Conservation (phyloP, 371 early-diverging fungal species). For the Lichtheimia ramosa region DNA sequence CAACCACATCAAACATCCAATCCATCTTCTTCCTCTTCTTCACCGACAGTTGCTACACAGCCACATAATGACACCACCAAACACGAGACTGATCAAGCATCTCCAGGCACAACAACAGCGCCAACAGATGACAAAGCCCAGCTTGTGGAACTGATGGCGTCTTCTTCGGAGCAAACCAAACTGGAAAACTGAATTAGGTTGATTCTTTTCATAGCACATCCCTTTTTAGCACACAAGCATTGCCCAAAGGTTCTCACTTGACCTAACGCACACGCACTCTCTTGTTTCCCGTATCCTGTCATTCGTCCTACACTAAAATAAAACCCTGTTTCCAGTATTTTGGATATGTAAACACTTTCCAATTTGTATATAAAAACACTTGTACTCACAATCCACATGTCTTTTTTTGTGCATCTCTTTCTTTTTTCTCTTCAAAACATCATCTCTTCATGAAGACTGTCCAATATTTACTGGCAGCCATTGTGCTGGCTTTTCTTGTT, state of each 20-base stretch:
- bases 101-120: background rate
- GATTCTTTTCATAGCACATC: conserved; percentile 6
- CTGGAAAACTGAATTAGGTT: conserved; percentile 5
- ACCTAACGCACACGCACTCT: background rate
- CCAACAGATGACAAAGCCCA: conserved; percentile 6
- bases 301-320: background rate
- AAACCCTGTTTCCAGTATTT: background rate
- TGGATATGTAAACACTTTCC: background rate
- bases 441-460: background rate
- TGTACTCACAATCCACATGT: conserved; percentile 3
- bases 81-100: background rate
- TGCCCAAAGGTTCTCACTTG: conserved; percentile 1
- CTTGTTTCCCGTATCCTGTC: too few species aligned
- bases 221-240: conserved; percentile 1
- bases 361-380: conserved; percentile 9
- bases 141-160: conserved; percentile 12
- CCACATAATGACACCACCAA: background rate
- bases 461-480: background rate
- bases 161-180: background rate
- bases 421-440: background rate
- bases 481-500: background rate
- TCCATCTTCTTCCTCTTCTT: background rate
- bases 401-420: background rate
- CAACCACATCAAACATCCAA: background rate
- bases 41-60: conserved; percentile 3